These are phyloP conservation scores for Aechmea fasciata DNA, from an alignment of 176 grass and related monocot species.

Conservation along the genomic window DNA sequence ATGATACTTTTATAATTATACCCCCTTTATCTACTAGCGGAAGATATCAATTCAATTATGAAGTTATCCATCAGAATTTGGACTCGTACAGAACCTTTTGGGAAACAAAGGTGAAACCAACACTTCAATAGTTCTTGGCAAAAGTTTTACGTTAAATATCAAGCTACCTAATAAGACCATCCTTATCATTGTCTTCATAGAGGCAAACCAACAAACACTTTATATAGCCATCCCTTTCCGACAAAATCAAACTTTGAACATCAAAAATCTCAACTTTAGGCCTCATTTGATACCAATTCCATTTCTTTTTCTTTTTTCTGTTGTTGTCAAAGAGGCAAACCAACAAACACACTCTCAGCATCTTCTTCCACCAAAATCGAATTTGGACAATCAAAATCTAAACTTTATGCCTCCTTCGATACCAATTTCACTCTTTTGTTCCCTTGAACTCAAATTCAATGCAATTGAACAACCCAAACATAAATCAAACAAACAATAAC, in stretches of 20 bases:
- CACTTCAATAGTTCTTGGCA: too few relatives aligned
- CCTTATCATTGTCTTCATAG: background rate
- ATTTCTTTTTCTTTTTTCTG: background rate
- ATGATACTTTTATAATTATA: background rate
- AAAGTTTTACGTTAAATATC: too few relatives aligned
- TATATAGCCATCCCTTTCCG: background rate
- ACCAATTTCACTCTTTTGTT: background rate
- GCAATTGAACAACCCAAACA: background rate
- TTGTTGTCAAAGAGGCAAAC: background rate
- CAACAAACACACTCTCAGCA: background rate
- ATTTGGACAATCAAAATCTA: background rate
- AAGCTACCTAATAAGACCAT: too few relatives aligned
- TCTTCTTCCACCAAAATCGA: background rate
- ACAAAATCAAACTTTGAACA: background rate
- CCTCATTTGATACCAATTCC: background rate
- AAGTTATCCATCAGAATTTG: too few relatives aligned
- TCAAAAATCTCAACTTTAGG: background rate
- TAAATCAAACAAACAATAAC: background rate
- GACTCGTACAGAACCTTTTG: too few relatives aligned
- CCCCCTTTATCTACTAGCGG: background rate
- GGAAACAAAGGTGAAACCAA: too few relatives aligned
- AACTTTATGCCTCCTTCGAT: background rate
- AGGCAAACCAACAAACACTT: background rate
- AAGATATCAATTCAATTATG: background rate
- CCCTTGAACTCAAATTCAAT: background rate